A percentile compares a stretch with the other conserved stretches of the same genome.
phyloP scores from a whole-genome alignment of 768 basidiomycete genomes.

The Holtermanniella nyarrowii region DNA sequence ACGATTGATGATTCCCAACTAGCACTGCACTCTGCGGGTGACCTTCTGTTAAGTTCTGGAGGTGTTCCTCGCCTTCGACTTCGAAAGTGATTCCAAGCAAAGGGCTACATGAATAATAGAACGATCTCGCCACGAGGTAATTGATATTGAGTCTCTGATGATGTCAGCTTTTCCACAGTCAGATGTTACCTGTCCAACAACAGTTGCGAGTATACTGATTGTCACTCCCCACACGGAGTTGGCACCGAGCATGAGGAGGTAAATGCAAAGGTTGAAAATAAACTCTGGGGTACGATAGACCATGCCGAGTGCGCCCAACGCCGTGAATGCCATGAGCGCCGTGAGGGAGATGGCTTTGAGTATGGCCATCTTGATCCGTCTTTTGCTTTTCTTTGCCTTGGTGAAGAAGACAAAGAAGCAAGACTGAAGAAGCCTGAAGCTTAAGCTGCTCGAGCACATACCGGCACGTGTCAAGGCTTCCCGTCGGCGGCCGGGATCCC shows the following conservation, averaged over 20 bases:
- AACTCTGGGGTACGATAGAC: constrained; percentile 27
- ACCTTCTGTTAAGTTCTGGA: constrained; percentile 43
- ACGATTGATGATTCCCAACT: constrained; percentile 80
- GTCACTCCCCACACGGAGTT: constrained; percentile 64
- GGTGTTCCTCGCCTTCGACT: constrained; percentile 77
- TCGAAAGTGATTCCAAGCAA: constrained; percentile 58
- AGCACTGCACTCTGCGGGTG: constrained; percentile 50
- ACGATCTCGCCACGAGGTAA: constrained; percentile 68
- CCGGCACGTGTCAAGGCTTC: too few species aligned
- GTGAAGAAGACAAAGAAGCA: neutral
- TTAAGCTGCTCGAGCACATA: too few species aligned
- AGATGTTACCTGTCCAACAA: constrained; percentile 50
- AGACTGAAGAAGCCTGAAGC: too few species aligned
- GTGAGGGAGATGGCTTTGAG: constrained; percentile 30
- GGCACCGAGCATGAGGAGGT: constrained; percentile 58
- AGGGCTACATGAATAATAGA: constrained; percentile 60
- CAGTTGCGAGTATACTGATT: constrained; percentile 49
- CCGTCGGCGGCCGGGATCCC: too few species aligned
- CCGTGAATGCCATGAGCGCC: constrained; percentile 31
- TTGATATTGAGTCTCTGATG: constrained; percentile 61
- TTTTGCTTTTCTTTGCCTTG: neutral
- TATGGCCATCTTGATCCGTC: constrained; percentile 6
- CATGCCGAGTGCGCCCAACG: constrained; percentile 26
- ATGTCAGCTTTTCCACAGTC: neutral
- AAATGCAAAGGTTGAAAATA: constrained; percentile 62